Percentiles rank a stretch among this genome's conserved stretches.
phyloP scores from a whole-genome alignment of 768 basidiomycete species.

The Lentinula guzmanii region DNA sequence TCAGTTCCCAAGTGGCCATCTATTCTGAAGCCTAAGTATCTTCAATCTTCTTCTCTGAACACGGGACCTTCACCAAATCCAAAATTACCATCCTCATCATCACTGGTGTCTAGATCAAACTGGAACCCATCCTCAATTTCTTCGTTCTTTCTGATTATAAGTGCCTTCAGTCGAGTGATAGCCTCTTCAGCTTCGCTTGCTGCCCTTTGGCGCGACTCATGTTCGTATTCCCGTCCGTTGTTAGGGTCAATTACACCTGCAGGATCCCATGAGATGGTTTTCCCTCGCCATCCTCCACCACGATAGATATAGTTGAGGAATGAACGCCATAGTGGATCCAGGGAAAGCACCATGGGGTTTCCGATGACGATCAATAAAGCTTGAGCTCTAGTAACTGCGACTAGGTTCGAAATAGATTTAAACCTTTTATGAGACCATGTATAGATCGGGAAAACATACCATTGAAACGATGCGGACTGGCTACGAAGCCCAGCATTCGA shows the following conservation, averaged over 20 bases:
- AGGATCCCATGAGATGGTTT: constrained; percentile 46
- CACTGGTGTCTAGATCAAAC: constrained; percentile 14
- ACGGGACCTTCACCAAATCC: constrained; percentile 10
- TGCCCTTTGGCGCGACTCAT: constrained; percentile 8
- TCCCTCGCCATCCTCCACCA: constrained; percentile 51
- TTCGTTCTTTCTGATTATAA: constrained; percentile 12
- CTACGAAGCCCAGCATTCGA: constrained; percentile 55
- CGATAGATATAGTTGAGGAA: constrained; percentile 55
- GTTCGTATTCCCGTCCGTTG: constrained; percentile 8
- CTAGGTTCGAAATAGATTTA: constrained; percentile 13
- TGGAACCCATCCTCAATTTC: constrained; percentile 12
- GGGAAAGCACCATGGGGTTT: constrained; percentile 49
- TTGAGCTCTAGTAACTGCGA: constrained; percentile 58
- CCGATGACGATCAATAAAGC: constrained; percentile 57
- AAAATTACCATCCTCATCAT: constrained; percentile 5
- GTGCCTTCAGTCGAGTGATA: constrained; percentile 14
- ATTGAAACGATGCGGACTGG: constrained; percentile 41
- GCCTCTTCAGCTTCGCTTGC: constrained; percentile 16
- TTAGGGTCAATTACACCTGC: constrained; percentile 18
- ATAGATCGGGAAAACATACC: constrained; percentile 14
- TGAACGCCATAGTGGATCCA: constrained; percentile 57
- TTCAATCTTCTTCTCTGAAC: constrained; percentile 14
- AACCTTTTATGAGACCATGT: neutral
- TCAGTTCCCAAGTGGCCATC: no score
- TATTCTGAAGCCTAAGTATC: no score